Base-by-base conservation (phyloP, 2,329 filamentous ascomycete genomes). In the Monosporascus sp. region DNA sequence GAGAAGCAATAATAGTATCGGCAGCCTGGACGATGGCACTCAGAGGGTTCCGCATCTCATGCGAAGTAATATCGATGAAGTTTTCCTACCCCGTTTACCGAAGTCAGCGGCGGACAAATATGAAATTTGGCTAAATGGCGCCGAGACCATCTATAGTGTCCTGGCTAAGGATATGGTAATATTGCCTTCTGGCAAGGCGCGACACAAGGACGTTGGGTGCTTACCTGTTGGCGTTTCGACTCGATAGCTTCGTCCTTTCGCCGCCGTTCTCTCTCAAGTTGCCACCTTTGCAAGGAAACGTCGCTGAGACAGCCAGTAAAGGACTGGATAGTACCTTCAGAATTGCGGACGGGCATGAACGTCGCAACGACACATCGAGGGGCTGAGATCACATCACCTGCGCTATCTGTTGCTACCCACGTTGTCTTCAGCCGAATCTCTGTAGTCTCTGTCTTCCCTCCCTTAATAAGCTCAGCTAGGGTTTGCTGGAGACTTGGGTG, bases 61-160 rank as follows among this genome's bases (percentile, higher is more conserved):
- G 86, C 15, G 81, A 83, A 1, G 80, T 82, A 74, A 90, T 89
- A 67, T 91, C 88, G 63, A 92, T 89, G 62, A 91, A 91, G 58
- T 88, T 88, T 62, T 92, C 87, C 64, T 46, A 31, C 31, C 26
- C 43, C 17, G 18, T 14, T 43, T 20, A 18, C 9, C 40, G 22
- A 43, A 18, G 40, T 43, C 22, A 43, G 40, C 40, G 18, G 22
- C 22, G 18, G 40, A 20, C 8, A 14, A 18, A 17, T 15, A 15
- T 7, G 43, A 26, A 28, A 5, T 44, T 17, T 28, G n/a, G 24
- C 3, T 14, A 35, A 35, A 14, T 7, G n/a, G 11, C 43, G 7
- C 26, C 20, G 43, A 20, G 9, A 20, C 3, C 22, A 24, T 24
- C 18, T 43, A 24, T 9, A 43, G 17, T 20, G 9, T 15, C 8